phyloP scores from a whole-genome alignment of 2,329 filamentous ascomycete genomes.

The Penicillium sp. region DNA sequence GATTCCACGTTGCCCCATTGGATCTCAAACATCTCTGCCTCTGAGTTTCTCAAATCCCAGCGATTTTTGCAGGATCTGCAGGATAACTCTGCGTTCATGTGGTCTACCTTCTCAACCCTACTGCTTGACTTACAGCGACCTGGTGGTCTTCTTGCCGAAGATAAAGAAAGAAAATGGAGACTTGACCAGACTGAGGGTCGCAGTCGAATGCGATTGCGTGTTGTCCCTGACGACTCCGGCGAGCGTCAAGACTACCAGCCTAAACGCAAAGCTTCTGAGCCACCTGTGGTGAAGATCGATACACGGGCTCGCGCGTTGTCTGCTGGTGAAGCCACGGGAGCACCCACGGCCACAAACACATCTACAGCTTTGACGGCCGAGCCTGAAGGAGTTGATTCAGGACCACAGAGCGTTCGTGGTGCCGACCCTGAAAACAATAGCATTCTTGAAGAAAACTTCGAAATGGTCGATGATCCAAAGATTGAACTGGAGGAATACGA shows the following conservation, averaged over 20 bases:
- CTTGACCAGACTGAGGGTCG: constrained; percentile 92
- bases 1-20: constrained; percentile 82
- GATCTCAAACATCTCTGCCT: constrained; percentile 91
- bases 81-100: constrained; percentile 75
- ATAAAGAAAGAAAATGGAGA: constrained; percentile 69
- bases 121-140: constrained; percentile 71
- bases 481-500: constrained; percentile 81
- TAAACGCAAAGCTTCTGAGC: constrained; percentile 64
- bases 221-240: constrained; percentile 68
- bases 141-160: constrained; percentile 70
- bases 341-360: constrained; percentile 35
- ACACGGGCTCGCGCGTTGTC: constrained; percentile 39
- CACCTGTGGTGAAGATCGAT: constrained; percentile 43
- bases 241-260: constrained; percentile 73
- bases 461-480: constrained; percentile 89
- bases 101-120: constrained; percentile 69
- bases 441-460: constrained; percentile 79
- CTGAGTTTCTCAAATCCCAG: constrained; percentile 88
- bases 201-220: constrained; percentile 85
- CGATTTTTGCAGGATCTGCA: constrained; percentile 86
- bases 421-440: constrained; percentile 35
- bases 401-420: constrained; percentile 25
- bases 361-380: constrained; percentile 33
- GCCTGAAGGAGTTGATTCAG: constrained; percentile 28
- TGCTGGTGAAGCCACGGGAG: constrained; percentile 40